phyloP scores from a whole-genome alignment of 2,329 filamentous ascomycete species.

The Cladosporium sphaerospermum region DNA sequence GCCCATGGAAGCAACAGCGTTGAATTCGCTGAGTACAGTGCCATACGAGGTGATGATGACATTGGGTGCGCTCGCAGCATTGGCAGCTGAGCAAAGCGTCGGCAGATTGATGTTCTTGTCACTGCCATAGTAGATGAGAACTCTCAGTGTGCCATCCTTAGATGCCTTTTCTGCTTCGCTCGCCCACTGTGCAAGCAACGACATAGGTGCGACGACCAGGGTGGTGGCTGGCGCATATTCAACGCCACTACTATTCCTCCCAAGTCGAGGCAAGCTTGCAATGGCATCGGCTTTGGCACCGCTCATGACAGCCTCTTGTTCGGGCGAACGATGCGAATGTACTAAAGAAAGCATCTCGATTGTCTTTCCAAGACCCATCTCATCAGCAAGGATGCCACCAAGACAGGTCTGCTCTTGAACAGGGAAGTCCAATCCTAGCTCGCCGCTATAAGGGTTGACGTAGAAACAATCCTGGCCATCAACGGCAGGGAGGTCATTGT shows the following conservation, averaged over 20 bases:
- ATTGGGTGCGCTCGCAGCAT: slow-evolving; percentile 71
- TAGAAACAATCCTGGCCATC: slow-evolving; percentile 71
- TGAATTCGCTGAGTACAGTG: slow-evolving; percentile 82
- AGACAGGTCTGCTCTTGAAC: slow-evolving; percentile 90
- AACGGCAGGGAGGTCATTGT: slow-evolving; percentile 62
- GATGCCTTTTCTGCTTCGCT: slow-evolving; percentile 92
- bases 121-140: slow-evolving; percentile 83
- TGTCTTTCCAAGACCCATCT: slow-evolving; percentile 97
- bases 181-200: slow-evolving; percentile 92
- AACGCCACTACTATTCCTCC: slow-evolving; percentile 51
- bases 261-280: slow-evolving; percentile 57
- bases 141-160: slow-evolving; percentile 71
- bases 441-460: slow-evolving; percentile 93
- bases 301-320: slow-evolving; percentile 26
- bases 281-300: slow-evolving; percentile 38
- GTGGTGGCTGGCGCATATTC: slow-evolving; percentile 79
- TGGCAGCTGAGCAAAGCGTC: slow-evolving; percentile 68
- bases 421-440: slow-evolving; percentile 85
- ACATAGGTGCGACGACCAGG: slow-evolving; percentile 94
- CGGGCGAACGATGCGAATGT: slow-evolving; percentile 65
- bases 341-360: slow-evolving; percentile 97
- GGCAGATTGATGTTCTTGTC: slow-evolving; percentile 78
- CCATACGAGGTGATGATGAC: slow-evolving; percentile 95
- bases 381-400: slow-evolving; percentile 86
- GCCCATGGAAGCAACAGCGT: slow-evolving; percentile 60